Conservation (phyloP, 1,284 basidiomycete genomes). For the Phenoliferia sp. region DNA sequence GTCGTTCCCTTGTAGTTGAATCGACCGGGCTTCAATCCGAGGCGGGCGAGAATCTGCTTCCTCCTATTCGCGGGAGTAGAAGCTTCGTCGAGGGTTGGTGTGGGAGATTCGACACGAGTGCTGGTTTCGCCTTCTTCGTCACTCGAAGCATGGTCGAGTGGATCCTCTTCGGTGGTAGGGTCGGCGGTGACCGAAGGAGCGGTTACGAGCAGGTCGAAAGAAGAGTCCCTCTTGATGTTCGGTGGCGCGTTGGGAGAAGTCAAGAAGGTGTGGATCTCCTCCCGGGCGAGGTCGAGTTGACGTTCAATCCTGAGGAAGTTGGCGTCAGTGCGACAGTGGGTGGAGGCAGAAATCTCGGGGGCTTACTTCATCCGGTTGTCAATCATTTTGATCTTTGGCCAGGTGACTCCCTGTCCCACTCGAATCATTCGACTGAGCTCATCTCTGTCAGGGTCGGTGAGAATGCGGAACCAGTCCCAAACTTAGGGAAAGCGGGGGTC, state of each 20-base stretch:
- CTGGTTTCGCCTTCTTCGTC: neutral
- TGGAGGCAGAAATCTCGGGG: neutral
- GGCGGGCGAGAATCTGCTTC: conserved; percentile 12
- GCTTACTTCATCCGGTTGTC: conserved; percentile 62
- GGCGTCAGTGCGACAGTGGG: conserved; percentile 22
- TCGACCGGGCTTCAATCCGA: conserved; percentile 6
- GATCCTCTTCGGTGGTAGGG: neutral
- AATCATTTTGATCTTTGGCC: conserved; percentile 94
- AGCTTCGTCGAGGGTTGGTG: neutral
- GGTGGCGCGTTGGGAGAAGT: neutral
- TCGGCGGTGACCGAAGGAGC: neutral
- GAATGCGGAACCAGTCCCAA: conserved; percentile 75
- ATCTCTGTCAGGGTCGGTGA: conserved; percentile 57
- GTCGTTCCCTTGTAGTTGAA: neutral
- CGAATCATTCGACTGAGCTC: conserved; percentile 77
- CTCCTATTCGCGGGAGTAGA: conserved; percentile 9
- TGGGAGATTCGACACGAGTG: neutral
- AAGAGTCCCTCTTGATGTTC: neutral
- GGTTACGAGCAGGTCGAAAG: neutral
- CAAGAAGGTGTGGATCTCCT: conserved; percentile 42
- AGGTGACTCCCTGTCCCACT: conserved; percentile 85
- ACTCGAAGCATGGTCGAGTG: neutral
- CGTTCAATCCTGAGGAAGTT: conserved; percentile 56
- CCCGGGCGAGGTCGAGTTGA: conserved; percentile 74
- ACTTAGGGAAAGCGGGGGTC: too few species aligned